Evolutionary conservation across 2,329 filamentous ascomycete genomes (phyloP).

Genomic region (Pleoardoris graminearum): DNA sequence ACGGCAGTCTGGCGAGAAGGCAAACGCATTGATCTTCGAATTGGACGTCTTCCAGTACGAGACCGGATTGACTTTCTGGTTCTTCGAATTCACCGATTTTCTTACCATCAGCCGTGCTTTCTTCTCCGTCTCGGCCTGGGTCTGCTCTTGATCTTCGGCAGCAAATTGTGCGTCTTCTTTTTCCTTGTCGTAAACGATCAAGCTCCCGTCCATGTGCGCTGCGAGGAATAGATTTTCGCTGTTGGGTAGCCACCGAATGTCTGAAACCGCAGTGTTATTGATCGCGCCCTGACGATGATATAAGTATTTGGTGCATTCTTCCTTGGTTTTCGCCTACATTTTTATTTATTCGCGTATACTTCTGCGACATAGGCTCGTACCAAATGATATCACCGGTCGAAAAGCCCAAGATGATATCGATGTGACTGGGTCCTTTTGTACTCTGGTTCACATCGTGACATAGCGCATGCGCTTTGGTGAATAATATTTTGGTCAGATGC

Average conservation of each 20-base stretch:
- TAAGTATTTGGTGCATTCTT: not conserved
- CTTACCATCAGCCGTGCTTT: slow-evolving; percentile 66
- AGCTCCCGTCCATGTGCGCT: slow-evolving; percentile 84
- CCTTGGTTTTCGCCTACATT: slow-evolving; percentile 61
- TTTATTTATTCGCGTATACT: slow-evolving; percentile 95
- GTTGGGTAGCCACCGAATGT: slow-evolving; percentile 91
- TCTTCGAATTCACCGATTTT: slow-evolving; percentile 92
- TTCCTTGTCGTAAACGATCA: slow-evolving; percentile 97
- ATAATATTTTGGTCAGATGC: slow-evolving; percentile 91
- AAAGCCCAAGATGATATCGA: slow-evolving; percentile 94
- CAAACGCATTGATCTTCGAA: slow-evolving; percentile 85
- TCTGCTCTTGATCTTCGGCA: slow-evolving; percentile 61
- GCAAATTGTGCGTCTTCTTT: slow-evolving; percentile 84
- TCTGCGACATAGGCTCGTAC: slow-evolving; percentile 96
- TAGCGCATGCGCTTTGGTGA: slow-evolving; percentile 92
- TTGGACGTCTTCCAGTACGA: slow-evolving; percentile 92
- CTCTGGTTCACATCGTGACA: slow-evolving; percentile 89
- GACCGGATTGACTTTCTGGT: slow-evolving; percentile 91
- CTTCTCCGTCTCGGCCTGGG: slow-evolving; percentile 37
- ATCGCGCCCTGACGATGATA: slow-evolving; percentile 68
- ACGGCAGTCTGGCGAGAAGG: slow-evolving; percentile 86
- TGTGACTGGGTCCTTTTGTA: slow-evolving; percentile 77
- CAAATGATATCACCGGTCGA: slow-evolving; percentile 97
- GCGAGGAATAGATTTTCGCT: slow-evolving; percentile 93
- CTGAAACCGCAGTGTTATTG: slow-evolving; percentile 79